Evolutionary conservation across 2,329 filamentous ascomycete genomes (phyloP), one percentile per base, ranked within the genome.

Genomic region (Scedosporium boydii): DNA sequence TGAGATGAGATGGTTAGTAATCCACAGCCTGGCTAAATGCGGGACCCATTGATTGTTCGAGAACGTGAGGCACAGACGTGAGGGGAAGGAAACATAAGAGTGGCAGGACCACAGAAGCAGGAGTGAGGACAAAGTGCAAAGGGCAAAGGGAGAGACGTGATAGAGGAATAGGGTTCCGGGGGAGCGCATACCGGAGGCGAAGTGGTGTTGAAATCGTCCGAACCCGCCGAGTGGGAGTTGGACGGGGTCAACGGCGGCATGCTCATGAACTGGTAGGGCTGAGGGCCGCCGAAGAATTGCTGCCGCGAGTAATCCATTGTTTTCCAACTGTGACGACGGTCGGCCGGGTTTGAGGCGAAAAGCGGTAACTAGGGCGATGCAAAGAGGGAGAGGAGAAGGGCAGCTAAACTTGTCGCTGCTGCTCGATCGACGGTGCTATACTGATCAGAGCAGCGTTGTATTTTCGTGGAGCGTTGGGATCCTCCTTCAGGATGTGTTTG

Each of bases 191-290:
- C 82, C 70, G 81, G 78, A 68, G 82, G 79, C 67, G 82, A 84
- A 61, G 80, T 80, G 63, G 75, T 79, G 69, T 74, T 77, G 73
- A 80, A 84, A 62, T 84, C 82, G 63, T 84, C 81, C 44, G 82
- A 83, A 29, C 75, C 74, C 55, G 78, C 78, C 62, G 82, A 82
- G 68, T 81, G 81, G 63, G 81, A 80, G 70, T 82, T 78, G 63
- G 81, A 82, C 34, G 82, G 82, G 65, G 82, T 83, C 69, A 83
- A 69, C 58, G 81, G 81, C 63, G 78, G 74, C 61, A 84, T 78
- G 66, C 77, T 75, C 70, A 83, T 84, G 68, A 78, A 77, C 68
- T 79, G 80, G 73, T 81, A 83, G 59, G 79, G 74, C 73, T 82
- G 79, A 64, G 75, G 69, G 69, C 75, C 76, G 59, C 57, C 60